phyloP scores from a whole-genome alignment of 352 stramenopile genomes.

The Phytophthora ramorum region DNA sequence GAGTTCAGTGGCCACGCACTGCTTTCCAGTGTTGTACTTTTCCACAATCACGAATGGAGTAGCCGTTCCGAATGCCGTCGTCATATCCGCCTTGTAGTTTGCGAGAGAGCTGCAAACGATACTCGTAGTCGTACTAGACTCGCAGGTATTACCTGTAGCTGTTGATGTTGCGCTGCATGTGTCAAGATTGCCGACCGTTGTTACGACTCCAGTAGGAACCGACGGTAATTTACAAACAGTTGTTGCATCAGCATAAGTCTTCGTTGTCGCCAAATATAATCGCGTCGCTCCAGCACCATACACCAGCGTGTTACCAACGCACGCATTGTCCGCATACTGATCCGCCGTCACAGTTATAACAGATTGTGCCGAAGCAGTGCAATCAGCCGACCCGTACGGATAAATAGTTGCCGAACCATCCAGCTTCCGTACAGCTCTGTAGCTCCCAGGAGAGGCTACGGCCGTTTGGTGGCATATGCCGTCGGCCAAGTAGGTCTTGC shows the following conservation, averaged over 20 bases:
- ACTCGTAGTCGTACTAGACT: neutral
- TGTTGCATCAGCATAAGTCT: neutral
- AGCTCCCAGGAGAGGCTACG: neutral
- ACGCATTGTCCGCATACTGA: neutral
- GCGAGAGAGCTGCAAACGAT: neutral
- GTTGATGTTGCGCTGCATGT: neutral
- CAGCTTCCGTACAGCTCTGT: neutral
- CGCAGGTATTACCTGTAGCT: neutral
- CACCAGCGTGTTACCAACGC: neutral
- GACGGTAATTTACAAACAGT: neutral
- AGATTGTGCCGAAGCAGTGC: neutral
- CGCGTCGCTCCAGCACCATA: neutral
- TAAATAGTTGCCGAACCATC: neutral
- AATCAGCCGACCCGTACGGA: neutral
- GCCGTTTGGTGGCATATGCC: neutral
- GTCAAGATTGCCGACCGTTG: neutral
- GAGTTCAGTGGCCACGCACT: neutral
- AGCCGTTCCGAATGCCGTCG: neutral
- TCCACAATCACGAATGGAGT: neutral
- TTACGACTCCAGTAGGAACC: neutral
- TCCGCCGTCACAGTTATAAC: neutral
- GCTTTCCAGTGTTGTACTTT: neutral
- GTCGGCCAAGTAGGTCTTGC: neutral
- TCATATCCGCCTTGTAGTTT: neutral
- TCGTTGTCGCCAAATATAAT: neutral